Base-by-base conservation (phyloP, 1,284 basidiomycete species). In the Leccinum colubrinum region DNA sequence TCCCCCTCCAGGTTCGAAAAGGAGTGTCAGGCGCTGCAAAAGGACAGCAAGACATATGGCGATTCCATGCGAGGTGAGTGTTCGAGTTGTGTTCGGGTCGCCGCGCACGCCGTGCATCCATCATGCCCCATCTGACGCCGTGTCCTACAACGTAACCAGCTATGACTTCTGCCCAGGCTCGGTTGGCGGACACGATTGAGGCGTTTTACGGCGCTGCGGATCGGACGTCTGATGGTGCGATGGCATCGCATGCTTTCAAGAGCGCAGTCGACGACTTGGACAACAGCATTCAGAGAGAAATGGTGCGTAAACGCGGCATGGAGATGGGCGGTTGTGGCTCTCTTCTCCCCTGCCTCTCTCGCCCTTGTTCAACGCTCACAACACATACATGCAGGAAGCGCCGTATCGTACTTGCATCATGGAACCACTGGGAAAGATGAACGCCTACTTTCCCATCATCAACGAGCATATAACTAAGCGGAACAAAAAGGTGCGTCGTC, bases 161-260 rank as follows among this genome's bases (percentile, higher is more conserved):
- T 30, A 96, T 98, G 93, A 91, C 95, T 5, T 83, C 91, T 9
- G 87, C 97, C 8, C 97, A 99, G 76, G 86, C 90, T n/a, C 87
- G 95, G 59, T 89, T 99, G 70, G 96, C 95, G 9, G 96, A 97
- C 65, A 97, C 96, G 22, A 85, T 99, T 71, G 91, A 95, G 74
- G 83, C 88, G 5, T 99, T 99, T 82, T 99, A 98, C 76, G 87
- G 87, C 46, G 91, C 93, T 35, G 83, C 91, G 11, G 94, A 95
- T 80, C 83, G 86, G 65, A 80, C 86, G 30, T 94, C 93, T 20
- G 94, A 96, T 67, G 92, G 95, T 30, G 97, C 97, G 12, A 98
- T 99, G 93, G 93, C 96, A 1, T 94, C 93, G 2, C 95, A 98
- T 73, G 91, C 97, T 3, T 99, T 99, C 82, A 96, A 95, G 73